Conservation (phyloP, 208 protist genomes). For the Acanthamoeba castellanii region DNA sequence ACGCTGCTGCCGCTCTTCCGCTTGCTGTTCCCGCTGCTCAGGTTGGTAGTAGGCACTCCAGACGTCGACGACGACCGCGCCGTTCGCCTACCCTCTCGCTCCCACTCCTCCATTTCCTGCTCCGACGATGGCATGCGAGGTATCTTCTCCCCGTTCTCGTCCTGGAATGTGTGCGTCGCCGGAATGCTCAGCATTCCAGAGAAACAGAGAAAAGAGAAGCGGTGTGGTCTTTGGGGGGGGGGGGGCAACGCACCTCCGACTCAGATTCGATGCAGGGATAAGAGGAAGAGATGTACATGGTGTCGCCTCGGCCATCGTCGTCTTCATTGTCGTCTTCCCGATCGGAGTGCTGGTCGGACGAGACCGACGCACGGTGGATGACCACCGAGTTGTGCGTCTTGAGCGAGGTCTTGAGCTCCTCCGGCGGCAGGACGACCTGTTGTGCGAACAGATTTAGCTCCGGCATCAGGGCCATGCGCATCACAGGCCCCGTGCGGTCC, state of each 20-base stretch:
- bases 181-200: background rate
- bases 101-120: slow-evolving; percentile 47
- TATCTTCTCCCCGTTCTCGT: background rate
- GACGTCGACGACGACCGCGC: background rate
- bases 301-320: slow-evolving; percentile 8
- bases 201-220: background rate
- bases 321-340: background rate
- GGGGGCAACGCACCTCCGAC: background rate
- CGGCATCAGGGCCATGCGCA: background rate
- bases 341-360: background rate
- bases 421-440: background rate
- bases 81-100: background rate
- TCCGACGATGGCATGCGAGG: slow-evolving; percentile 2
- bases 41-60: too few relatives aligned
- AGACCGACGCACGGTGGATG: background rate
- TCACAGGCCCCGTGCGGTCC: background rate
- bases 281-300: slow-evolving; percentile 56
- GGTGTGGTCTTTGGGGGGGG: background rate
- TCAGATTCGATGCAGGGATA: slow-evolving; percentile 24
- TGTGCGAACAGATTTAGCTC: background rate
- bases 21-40: background rate
- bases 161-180: background rate
- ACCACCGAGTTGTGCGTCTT: slow-evolving; percentile 66
- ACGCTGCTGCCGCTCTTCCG: slow-evolving; percentile 7
- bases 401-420: slow-evolving; percentile 39